A percentile compares a stretch with the other conserved stretches of the same genome.
These are phyloP conservation scores for Phytophthora pistaciae DNA, from an alignment of 352 stramenopile genomes.

Conservation along the genomic window DNA sequence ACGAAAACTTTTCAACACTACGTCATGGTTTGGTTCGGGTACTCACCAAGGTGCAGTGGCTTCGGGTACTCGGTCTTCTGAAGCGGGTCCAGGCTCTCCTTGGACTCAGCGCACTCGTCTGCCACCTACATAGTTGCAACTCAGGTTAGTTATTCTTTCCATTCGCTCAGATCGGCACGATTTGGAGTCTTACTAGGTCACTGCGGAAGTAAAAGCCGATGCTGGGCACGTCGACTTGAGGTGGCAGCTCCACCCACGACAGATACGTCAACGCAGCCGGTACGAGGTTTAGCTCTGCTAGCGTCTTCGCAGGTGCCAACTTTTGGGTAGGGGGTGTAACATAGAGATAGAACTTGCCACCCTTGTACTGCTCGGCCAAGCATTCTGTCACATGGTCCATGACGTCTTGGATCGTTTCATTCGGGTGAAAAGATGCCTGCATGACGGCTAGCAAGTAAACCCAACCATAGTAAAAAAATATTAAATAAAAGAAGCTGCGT, in stretches of 20 bases:
- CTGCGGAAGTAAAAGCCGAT: constrained; percentile 68
- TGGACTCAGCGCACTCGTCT: constrained; percentile 48
- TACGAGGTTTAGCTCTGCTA: constrained; percentile 77
- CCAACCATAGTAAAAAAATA: too few relatives aligned
- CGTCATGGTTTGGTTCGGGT: background rate
- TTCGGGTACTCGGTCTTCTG: constrained; percentile 54
- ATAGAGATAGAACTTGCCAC: constrained; percentile 76
- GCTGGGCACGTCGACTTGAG: constrained; percentile 20
- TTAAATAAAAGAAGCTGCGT: background rate
- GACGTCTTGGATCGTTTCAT: constrained; percentile 80
- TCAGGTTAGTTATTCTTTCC: constrained; percentile 7
- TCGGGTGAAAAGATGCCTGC: constrained; percentile 87
- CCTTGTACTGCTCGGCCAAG: constrained; percentile 36
- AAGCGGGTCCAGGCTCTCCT: constrained; percentile 38
- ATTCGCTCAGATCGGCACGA: background rate
- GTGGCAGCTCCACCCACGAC: constrained; percentile 60
- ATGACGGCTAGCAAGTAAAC: constrained; percentile 71
- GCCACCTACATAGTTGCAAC: constrained; percentile 33
- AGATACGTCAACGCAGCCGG: constrained; percentile 83
- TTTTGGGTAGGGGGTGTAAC: constrained; percentile 81
- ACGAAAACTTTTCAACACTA: background rate
- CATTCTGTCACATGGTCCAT: constrained; percentile 69
- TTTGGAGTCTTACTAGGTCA: constrained; percentile 55
- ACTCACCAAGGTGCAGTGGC: constrained; percentile 53
- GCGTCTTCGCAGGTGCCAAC: constrained; percentile 59